phyloP scores from a whole-genome alignment of 2,329 filamentous ascomycete genomes.

The Fusarium goolgardi region DNA sequence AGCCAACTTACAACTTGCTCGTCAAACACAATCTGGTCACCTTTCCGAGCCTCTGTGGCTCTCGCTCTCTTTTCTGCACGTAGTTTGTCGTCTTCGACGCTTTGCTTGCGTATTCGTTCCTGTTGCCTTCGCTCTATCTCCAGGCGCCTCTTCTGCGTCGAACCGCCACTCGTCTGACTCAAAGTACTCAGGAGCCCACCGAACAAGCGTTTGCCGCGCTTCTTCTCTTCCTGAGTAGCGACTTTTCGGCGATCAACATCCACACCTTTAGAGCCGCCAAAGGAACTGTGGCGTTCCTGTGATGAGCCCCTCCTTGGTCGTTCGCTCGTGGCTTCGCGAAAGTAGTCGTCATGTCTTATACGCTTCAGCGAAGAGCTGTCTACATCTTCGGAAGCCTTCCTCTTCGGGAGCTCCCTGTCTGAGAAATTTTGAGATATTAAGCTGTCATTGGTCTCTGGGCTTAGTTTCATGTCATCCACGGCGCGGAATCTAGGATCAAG shows the following conservation, averaged over 20 bases:
- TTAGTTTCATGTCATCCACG: constrained; percentile 26
- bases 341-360: constrained; percentile 40
- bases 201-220: constrained; percentile 86
- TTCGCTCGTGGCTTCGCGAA: constrained; percentile 23
- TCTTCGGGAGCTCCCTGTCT: constrained; percentile 43
- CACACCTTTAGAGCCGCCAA: constrained; percentile 8
- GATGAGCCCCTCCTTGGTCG: constrained; percentile 35
- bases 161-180: constrained; percentile 74
- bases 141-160: constrained; percentile 74
- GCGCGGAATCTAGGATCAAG: constrained; percentile 30
- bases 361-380: constrained; percentile 45
- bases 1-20: constrained; percentile 74
- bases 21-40: constrained; percentile 80
- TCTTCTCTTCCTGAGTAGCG: constrained; percentile 76
- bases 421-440: neutral
- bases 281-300: constrained; percentile 17
- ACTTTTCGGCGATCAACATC: constrained; percentile 42
- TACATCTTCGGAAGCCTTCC: constrained; percentile 46
- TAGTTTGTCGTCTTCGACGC: constrained; percentile 75
- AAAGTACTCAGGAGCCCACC: constrained; percentile 83
- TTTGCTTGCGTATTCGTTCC: constrained; percentile 78
- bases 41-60: constrained; percentile 69
- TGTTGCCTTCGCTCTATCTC: constrained; percentile 87
- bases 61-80: constrained; percentile 73
- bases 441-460: constrained; percentile 5